Evolutionary conservation across 805 yeast genomes (phyloP), one percentile per base, ranked within the genome.

Genomic region (Debaryomyces castellii): DNA sequence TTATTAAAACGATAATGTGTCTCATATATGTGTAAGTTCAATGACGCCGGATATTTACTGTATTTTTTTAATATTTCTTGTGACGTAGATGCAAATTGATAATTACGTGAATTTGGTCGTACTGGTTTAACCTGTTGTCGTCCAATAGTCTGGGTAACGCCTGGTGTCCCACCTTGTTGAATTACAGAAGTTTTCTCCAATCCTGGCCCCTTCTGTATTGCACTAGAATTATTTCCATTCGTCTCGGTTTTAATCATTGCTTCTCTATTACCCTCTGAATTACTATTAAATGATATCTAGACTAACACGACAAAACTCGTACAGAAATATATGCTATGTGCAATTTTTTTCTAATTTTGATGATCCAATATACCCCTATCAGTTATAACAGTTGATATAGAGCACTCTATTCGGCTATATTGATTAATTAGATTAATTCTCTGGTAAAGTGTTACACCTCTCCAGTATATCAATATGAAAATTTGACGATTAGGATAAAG

Each of bases 1-100:
- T 87, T 88, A 51, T 96, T 95, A 69, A 92, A 91, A 49, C 96
- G 79, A 63, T 83, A 92, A 66, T 91, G 96, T 46, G 89, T 89
- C 55, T 89, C 94, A 65, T 88, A 91, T 20, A 92, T 89, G 58
- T 92, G 97, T 57, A 92, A 84, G 52, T 83, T 96, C 48, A 92
- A 67, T 33, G 96, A 87, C 6, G 97, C 86, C 8, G 92, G 87
- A 49, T 78, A 79, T 46, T 81, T 80, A 52, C 85, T 83, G 62
- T 84, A 91, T 62, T 90, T 91, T 48, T 81, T 80, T 54, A 94
- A 64, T 7, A 94, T 75, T 41, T 84, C 88, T 47, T 81, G 86
- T 17, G 86, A 69, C 8, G 90, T 82, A 55, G 87, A 89, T 9
- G 85, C 82, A 57, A 85, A 86, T 39, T 80, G 77, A 57, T 77